Conservation (phyloP, 2,329 filamentous ascomycete species). For the Knufia petricola region DNA sequence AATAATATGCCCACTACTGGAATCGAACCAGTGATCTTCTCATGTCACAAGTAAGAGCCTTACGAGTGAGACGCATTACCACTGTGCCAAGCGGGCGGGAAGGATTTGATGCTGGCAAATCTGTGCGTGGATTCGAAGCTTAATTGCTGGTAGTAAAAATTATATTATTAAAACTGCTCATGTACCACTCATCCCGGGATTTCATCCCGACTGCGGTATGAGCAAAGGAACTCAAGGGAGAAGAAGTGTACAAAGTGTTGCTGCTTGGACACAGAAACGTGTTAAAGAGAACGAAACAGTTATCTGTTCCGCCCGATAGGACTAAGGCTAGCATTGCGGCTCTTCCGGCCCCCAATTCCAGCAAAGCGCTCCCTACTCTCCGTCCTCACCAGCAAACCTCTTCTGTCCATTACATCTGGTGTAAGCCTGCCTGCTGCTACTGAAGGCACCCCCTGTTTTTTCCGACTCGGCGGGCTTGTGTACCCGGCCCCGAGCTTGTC, state of each 20-base stretch:
- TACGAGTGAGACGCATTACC: conserved; percentile 25
- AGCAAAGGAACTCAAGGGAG: no score
- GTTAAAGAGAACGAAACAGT: background rate
- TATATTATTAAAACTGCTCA: background rate
- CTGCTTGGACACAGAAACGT: no score
- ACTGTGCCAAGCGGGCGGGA: conserved; percentile 19
- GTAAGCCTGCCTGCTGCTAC: conserved; percentile 19
- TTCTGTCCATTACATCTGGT: conserved; percentile 45
- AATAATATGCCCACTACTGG: conserved; percentile 15
- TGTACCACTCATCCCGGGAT: no score
- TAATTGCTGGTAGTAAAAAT: background rate
- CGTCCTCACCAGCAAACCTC: conserved; percentile 67
- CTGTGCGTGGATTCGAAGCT: conserved; percentile 7
- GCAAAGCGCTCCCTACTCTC: conserved; percentile 75
- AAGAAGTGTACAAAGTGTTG: no score
- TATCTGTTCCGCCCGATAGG: conserved; percentile 32
- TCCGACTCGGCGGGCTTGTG: conserved; percentile 22
- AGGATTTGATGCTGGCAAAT: background rate
- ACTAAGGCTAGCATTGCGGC: conserved; percentile 35
- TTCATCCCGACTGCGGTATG: no score
- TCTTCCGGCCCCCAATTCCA: conserved; percentile 44
- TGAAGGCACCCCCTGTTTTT: conserved; percentile 19
- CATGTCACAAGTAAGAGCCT: conserved; percentile 13
- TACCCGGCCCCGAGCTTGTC: conserved; percentile 28
- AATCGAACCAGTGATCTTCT: conserved; percentile 24